These are phyloP conservation scores for Wolfiporia cocos DNA, from an alignment of 1,284 basidiomycete species.

Conservation along the genomic window DNA sequence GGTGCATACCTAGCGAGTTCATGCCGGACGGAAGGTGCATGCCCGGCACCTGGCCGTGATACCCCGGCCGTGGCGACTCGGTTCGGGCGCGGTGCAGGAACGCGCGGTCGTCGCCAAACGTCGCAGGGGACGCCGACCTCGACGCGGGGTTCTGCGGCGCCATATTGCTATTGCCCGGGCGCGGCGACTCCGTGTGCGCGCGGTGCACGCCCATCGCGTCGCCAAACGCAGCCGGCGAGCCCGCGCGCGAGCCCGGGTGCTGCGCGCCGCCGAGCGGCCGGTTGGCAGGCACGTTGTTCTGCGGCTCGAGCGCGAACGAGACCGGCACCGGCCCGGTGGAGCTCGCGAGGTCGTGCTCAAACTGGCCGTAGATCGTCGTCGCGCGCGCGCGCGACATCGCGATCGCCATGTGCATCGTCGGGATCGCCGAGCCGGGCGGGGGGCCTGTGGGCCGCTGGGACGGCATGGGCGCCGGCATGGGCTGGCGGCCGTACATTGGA, in stretches of 20 bases:
- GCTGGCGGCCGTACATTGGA: constrained; percentile 52
- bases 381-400: constrained; percentile 19
- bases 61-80: background rate
- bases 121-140: background rate
- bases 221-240: background rate
- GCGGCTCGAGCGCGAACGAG: constrained; percentile 55
- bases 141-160: background rate
- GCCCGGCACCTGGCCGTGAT: constrained; percentile 30
- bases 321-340: constrained; percentile 62
- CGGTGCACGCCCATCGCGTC: background rate
- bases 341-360: constrained; percentile 43
- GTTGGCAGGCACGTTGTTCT: constrained; percentile 28
- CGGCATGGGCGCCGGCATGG: constrained; percentile 6
- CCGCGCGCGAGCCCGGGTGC: constrained; percentile 56
- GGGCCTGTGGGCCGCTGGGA: constrained; percentile 13
- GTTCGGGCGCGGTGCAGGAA: background rate
- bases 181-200: background rate
- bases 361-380: constrained; percentile 60
- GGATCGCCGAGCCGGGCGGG: constrained; percentile 24
- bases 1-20: no score
- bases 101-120: background rate
- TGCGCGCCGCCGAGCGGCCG: constrained; percentile 6
- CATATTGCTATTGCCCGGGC: constrained; percentile 31
- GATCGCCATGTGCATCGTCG: constrained; percentile 25
- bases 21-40: no score